Base-by-base conservation (phyloP, 2,329 filamentous ascomycete genomes). In the Corynespora cassiicola region DNA sequence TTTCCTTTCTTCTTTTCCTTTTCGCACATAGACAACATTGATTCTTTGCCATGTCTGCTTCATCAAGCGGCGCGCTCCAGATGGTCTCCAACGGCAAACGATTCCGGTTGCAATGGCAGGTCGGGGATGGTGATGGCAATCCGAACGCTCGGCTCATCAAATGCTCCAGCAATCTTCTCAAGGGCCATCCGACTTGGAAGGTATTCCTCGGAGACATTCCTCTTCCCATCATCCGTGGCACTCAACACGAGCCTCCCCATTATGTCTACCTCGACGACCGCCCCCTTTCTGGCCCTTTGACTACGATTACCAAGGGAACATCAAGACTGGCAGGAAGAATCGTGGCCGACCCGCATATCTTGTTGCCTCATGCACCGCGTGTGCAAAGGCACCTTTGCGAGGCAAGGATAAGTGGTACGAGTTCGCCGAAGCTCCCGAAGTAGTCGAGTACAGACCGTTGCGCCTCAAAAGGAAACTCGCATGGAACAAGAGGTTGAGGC, bases 181-280 rank as follows among this genome's bases (percentile, higher is more conserved):
- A 29, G n/a, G 61, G 58, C n/a, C 61, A 65, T 34, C 59, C 58
- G 3, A 65, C 66, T 6, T 73, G 69, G 68, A 70, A 69, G 21
- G 30, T 74, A 6, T 73, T 68, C 46, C 62, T 58, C 36, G 59
- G 51, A 5, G 53, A 66, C 17, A 47, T 65, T 2, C 21, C 41
- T 3, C 52, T 56, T 8, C 41, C 49, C 3, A 54, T 70, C 21
- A 45, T 43, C 17, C 54, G 50, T 7, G 52, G 53, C 8, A 46
- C 47, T 17, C 23, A 37, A 6, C 53, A 55, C 10, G 53, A 63
- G 36, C 67, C 67, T 6, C 71, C 70, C 2, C 58, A 52, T 12
- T 65, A 65, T 29, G 63, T 69, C n/a, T 63, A 68, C 23, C 63
- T 74, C 2, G 70, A 74, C 40, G 71, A 74, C 31, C 44, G 47